These are phyloP conservation scores for Botrytis byssoidea DNA, from an alignment of 2,329 filamentous ascomycete species.

Conservation along the genomic window DNA sequence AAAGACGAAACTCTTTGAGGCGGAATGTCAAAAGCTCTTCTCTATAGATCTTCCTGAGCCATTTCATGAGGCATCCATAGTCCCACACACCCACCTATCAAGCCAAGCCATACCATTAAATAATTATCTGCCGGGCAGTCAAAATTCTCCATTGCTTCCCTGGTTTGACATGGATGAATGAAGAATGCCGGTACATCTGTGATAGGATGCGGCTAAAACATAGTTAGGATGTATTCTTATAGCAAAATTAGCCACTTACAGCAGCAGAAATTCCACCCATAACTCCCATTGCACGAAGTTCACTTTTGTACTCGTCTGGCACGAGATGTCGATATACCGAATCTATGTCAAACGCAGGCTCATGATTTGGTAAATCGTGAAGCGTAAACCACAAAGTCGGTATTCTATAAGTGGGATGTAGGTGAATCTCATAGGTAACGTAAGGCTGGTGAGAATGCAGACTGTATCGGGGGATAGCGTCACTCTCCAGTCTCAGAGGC, in stretches of 20 bases:
- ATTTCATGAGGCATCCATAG: slow-evolving; percentile 74
- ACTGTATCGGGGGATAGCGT: slow-evolving; percentile 30
- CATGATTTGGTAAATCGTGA: slow-evolving; percentile 54
- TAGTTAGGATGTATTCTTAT: slow-evolving; percentile 15
- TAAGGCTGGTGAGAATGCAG: slow-evolving; percentile 43
- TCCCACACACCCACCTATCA: slow-evolving; percentile 77
- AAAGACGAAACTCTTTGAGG: not conserved
- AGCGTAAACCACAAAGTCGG: slow-evolving; percentile 76
- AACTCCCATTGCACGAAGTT: slow-evolving; percentile 59
- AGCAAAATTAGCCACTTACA: slow-evolving; percentile 52
- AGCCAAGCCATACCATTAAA: slow-evolving; percentile 83
- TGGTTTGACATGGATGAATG: slow-evolving; percentile 87
- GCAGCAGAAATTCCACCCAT: slow-evolving; percentile 75
- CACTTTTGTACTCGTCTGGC: slow-evolving; percentile 60
- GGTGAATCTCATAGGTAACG: slow-evolving; percentile 66
- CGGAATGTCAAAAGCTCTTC: not conserved
- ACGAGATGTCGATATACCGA: slow-evolving; percentile 70
- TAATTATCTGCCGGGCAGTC: slow-evolving; percentile 63
- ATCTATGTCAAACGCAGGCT: slow-evolving; percentile 61
- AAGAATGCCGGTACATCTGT: slow-evolving; percentile 80
- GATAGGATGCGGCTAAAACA: slow-evolving; percentile 61
- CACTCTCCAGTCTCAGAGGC: not conserved
- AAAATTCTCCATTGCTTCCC: slow-evolving; percentile 72
- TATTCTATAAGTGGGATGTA: slow-evolving; percentile 71
- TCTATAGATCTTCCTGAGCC: slow-evolving; percentile 37